Evolutionary conservation across 1,139 yeast species (phyloP), one percentile per base, ranked within the genome.

Genomic region (Geotrichum fermentans): DNA sequence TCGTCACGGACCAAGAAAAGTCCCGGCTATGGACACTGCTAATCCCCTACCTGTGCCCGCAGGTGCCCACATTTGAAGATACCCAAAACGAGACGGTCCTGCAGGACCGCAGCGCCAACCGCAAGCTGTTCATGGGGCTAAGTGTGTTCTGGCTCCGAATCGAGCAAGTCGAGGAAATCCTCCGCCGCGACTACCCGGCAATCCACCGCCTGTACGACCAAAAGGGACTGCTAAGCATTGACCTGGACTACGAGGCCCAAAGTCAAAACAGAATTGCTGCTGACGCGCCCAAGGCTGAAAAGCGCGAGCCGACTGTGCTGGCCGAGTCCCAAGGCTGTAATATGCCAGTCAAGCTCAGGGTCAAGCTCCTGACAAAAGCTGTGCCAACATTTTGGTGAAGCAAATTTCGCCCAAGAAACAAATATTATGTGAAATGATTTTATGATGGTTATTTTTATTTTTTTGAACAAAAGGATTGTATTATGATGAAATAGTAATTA

Each of bases 1-100:
- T 60, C 4, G 64, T 74, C 2, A 62, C 67, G 0, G 55, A 55
- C 1, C 61, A 57, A 2, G 77, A 78, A 32, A 79, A 80, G 61
- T 59, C 69, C 24, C 68, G 73, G 40, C 56, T 80, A 44, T 82
- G 86, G 86, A 71, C 70, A 24, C 61, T 80, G 35, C 69, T 78
- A 50, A 73, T 73, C 56, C 75, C 80, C 1, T 72, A 79, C 68
- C 67, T 80, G 51, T 81, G 82, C 10, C 54, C 59, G 2, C 61
- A 62, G 8, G 55, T 65, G 29, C 57, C 63, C 29, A 61, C 61
- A 4, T 61, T 39, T 54, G 60, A 55, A 51, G 64, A 48, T 11
- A 60, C 50, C 40, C 48, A 57, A 16, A 50, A 59, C 4, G 58
- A 57, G 0, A 58, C 60, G 20, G 56, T 66, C 11, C 40, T 66